Evolutionary conservation across 2,329 filamentous ascomycete species (phyloP).

Genomic region (Apiospora hydei): DNA sequence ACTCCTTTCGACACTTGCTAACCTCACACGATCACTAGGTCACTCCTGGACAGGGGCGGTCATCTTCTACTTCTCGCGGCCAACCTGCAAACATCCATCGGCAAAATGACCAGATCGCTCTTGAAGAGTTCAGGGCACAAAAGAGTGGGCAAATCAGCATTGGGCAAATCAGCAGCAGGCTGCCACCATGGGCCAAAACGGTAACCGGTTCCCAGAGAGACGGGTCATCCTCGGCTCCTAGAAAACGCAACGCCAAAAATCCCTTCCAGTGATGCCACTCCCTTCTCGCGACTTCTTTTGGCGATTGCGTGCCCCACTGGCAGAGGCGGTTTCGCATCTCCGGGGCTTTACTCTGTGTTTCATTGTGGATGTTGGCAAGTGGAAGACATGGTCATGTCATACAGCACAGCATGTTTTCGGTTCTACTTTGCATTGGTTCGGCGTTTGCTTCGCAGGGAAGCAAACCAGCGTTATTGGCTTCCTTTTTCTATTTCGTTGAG

Average conservation of each 20-base stretch:
- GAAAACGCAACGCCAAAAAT: slow-evolving; percentile 10
- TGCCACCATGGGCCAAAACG: slow-evolving; percentile 10
- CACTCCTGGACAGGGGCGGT: not conserved
- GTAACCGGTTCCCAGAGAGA: not conserved
- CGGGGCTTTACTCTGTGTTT: not conserved
- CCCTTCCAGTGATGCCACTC: slow-evolving; percentile 8
- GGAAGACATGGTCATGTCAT: not conserved
- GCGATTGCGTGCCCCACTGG: not conserved
- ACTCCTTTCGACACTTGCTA: not conserved
- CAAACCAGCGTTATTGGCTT: slow-evolving; percentile 6
- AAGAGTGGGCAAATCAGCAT: not conserved
- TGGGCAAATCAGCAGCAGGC: not conserved
- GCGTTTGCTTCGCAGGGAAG: slow-evolving; percentile 3
- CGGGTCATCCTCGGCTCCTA: not conserved
- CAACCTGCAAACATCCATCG: not conserved
- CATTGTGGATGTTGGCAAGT: not conserved
- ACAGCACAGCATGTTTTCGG: not conserved
- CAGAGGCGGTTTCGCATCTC: not conserved
- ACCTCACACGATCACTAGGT: slow-evolving; percentile 11
- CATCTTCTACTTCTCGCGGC: not conserved
- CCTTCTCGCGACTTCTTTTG: not conserved
- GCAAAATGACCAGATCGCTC: slow-evolving; percentile 4
- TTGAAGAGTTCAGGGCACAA: not conserved
- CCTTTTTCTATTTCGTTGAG: not conserved
- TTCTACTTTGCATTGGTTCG: slow-evolving; percentile 6